Conservation (phyloP, 2,329 filamentous ascomycete species). For the Fusarium liriodendri region DNA sequence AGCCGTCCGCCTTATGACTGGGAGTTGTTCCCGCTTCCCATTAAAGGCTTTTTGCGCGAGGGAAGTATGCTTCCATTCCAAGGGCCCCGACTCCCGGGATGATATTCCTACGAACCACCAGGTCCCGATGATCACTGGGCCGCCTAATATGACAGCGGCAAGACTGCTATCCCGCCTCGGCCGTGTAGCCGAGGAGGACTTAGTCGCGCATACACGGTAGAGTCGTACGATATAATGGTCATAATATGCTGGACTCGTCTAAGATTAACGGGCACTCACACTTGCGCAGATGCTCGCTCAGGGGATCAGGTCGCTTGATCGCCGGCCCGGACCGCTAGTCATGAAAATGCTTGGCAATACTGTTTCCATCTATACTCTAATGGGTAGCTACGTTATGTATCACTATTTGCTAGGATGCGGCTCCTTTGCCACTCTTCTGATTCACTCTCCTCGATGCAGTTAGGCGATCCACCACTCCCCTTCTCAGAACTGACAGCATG, state of each 20-base stretch:
- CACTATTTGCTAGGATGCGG: background rate
- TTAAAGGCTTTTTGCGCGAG: rapidly evolving
- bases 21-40: background rate
- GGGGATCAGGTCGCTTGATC: background rate
- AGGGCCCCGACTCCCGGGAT: background rate
- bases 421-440: background rate
- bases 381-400: background rate
- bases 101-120: background rate
- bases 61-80: background rate
- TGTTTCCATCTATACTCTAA: background rate
- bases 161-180: background rate
- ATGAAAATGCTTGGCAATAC: background rate
- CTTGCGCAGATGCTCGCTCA: background rate
- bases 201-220: background rate
- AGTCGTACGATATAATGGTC: background rate
- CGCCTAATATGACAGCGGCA: background rate
- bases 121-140: background rate
- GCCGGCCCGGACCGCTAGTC: background rate
- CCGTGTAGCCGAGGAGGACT: background rate
- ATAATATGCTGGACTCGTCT: background rate
- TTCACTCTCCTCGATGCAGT: background rate
- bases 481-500: background rate
- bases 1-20: background rate
- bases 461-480: background rate
- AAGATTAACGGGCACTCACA: background rate